phyloP scores from a whole-genome alignment of 345 rosid species.

The Rhizophora mangle region DNA sequence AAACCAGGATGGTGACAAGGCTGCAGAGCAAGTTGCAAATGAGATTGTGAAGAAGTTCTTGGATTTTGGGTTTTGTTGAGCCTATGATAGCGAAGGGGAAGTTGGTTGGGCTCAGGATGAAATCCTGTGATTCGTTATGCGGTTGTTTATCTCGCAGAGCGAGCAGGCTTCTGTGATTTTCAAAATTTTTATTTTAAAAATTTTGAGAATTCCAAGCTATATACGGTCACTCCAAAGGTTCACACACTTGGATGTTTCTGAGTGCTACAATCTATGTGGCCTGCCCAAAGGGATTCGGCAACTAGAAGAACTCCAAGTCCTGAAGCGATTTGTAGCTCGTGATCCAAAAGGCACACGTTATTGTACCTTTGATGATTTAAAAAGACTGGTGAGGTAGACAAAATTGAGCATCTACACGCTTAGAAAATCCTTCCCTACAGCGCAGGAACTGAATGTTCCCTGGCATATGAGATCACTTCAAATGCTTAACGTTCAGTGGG shows the following conservation, averaged over 20 bases:
- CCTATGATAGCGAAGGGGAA: slow-evolving; percentile 31
- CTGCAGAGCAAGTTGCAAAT: background rate
- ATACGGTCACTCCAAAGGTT: slow-evolving; percentile 41
- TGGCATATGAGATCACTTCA: background rate
- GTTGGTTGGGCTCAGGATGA: slow-evolving; percentile 38
- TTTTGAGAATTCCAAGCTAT: slow-evolving; percentile 40
- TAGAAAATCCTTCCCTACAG: background rate
- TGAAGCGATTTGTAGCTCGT: slow-evolving; percentile 54
- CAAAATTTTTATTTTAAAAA: background rate
- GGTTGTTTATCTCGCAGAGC: slow-evolving; percentile 30
- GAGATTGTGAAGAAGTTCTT: background rate
- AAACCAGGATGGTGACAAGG: background rate
- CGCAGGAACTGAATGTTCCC: background rate
- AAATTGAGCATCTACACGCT: slow-evolving; percentile 23
- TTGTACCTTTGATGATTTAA: slow-evolving; percentile 20
- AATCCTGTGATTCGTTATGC: slow-evolving; percentile 43
- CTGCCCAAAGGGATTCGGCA: slow-evolving; percentile 41
- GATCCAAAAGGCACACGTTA: background rate
- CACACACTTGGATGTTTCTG: slow-evolving; percentile 40
- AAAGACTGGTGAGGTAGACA: slow-evolving; percentile 16
- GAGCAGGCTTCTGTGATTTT: slow-evolving; percentile 24
- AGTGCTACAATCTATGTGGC: slow-evolving; percentile 41
- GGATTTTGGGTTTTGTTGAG: slow-evolving; percentile 28
- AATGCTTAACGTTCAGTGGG: slow-evolving; percentile 39
- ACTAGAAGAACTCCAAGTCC: slow-evolving; percentile 45